Evolutionary conservation across 768 basidiomycete genomes (phyloP), one percentile per base, ranked within the genome.

Genomic region (Psilocybe cyanescens): DNA sequence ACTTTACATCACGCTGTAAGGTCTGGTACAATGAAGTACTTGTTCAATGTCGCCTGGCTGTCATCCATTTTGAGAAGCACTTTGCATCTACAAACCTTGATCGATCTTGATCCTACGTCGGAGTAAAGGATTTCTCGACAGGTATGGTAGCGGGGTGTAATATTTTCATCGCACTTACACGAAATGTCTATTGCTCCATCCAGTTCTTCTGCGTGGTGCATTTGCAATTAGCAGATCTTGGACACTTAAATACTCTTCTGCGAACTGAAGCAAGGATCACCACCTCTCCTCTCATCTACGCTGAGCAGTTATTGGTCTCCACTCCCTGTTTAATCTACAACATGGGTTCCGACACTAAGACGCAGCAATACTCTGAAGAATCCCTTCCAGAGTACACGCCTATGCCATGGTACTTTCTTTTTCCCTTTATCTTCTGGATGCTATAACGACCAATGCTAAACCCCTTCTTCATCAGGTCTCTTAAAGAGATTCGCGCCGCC

Each of bases 401-500:
- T 16, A 81, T 83, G 80, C 75, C 76, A 55, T 83, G 81, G 82
- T 81, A 66, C 35, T 73, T 62, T 46, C 44, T 2, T 24, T 58
- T 49, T 11, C 33, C 3, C 12, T 44, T 39, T 37, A 12, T 12
- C 28, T 47, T 57, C 28, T 37, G 44, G 31, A 37, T 41, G 41
- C 11, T 44, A 44, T 16, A 14, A 14, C 8, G 35, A 6, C 29
- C 53, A 28, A 12, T 30, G 30, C 12, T 39, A 29, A 17, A 17
- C 5, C 11, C 30, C 52, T 57, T 45, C 53, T 9, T 51, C 14
- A 50, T 30, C 50, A 83, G 82, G 81, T 75, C 80, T 31, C 71
- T 85, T 35, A 78, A 79, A 58, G 79, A 85, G 61, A 84, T 86
- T 49, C 76, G 81, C 19, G 77, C 72, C 39, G 81, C 80, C 9